Percentiles rank a stretch among this genome's conserved stretches.
These are phyloP conservation scores for Phanerochaete carnosa DNA, from an alignment of 768 basidiomycete species.

Conservation along the genomic window DNA sequence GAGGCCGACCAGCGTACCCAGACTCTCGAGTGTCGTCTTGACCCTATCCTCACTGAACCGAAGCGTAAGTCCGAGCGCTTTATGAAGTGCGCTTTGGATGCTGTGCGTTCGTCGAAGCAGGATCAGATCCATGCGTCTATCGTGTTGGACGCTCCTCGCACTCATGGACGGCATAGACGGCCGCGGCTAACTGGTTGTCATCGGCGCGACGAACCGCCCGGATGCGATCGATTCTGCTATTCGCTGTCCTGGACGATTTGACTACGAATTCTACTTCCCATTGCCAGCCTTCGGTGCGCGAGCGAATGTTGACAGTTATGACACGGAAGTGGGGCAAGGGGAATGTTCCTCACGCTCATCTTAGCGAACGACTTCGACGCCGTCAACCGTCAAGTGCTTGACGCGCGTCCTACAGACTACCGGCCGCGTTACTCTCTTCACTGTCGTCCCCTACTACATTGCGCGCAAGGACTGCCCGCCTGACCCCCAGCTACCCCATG, in stretches of 20 bases:
- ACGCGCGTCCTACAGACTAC: constrained; percentile 49
- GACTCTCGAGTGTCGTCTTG: constrained; percentile 86
- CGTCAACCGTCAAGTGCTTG: no score
- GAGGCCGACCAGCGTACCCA: constrained; percentile 78
- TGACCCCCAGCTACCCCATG: constrained; percentile 81
- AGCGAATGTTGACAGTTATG: constrained; percentile 88
- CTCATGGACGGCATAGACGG: constrained; percentile 99
- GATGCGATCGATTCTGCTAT: constrained; percentile 98
- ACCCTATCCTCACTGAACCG: constrained; percentile 82
- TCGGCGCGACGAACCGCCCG: constrained; percentile 96
- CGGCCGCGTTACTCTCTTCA: constrained; percentile 72
- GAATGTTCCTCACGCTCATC: no score
- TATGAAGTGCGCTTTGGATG: constrained; percentile 72
- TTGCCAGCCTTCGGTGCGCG: constrained; percentile 84
- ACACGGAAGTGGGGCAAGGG: constrained; percentile 88
- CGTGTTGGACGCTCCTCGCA: constrained; percentile 90
- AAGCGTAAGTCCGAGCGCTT: constrained; percentile 93
- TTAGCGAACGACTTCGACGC: no score
- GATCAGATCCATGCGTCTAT: constrained; percentile 99
- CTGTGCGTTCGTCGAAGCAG: constrained; percentile 97
- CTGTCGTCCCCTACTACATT: constrained; percentile 69
- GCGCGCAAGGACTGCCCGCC: constrained; percentile 80
- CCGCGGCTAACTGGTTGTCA: constrained; percentile 93
- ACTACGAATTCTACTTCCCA: constrained; percentile 97
- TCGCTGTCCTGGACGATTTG: constrained; percentile 91